Percentiles rank a stretch among this genome's conserved stretches.
Conservation (phyloP, 1,139 yeast genomes). For the Geotrichum bryndzae region DNA sequence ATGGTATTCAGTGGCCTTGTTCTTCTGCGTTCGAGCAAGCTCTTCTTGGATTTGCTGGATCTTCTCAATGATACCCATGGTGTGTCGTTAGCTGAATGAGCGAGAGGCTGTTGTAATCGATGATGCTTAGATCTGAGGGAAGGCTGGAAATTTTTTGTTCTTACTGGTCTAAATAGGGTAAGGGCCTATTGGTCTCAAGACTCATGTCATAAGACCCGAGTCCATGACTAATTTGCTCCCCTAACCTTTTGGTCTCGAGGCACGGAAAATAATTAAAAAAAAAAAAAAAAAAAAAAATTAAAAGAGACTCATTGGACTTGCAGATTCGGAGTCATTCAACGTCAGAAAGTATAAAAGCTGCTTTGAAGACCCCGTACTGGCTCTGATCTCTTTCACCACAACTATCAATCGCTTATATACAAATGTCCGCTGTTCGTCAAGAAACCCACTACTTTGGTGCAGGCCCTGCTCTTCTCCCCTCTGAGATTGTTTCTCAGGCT, state of each 20-base stretch:
- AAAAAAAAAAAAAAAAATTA: background rate
- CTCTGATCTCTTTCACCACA: background rate
- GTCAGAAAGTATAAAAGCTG: background rate
- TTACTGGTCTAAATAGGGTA: background rate
- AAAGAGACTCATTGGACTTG: background rate
- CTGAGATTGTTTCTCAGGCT: conserved; percentile 77
- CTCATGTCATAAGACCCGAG: background rate
- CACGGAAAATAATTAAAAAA: background rate
- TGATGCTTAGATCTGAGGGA: background rate
- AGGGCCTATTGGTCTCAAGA: background rate
- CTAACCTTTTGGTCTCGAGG: background rate
- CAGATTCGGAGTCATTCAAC: background rate
- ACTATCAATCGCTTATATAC: background rate
- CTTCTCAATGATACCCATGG: conserved; percentile 47
- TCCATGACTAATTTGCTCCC: background rate
- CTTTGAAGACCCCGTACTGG: background rate
- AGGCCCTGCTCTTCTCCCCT: conserved; percentile 91
- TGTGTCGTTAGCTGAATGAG: background rate
- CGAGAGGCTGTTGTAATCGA: background rate
- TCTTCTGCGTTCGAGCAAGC: conserved; percentile 90
- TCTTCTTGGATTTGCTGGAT: conserved; percentile 90
- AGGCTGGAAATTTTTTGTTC: background rate
- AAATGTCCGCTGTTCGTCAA: conserved; percentile 7
- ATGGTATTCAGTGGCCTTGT: conserved; percentile 96
- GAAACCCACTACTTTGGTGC: conserved; percentile 85